phyloP scores from a whole-genome alignment of 140 eudicot species.

The Bidens hawaiensis region DNA sequence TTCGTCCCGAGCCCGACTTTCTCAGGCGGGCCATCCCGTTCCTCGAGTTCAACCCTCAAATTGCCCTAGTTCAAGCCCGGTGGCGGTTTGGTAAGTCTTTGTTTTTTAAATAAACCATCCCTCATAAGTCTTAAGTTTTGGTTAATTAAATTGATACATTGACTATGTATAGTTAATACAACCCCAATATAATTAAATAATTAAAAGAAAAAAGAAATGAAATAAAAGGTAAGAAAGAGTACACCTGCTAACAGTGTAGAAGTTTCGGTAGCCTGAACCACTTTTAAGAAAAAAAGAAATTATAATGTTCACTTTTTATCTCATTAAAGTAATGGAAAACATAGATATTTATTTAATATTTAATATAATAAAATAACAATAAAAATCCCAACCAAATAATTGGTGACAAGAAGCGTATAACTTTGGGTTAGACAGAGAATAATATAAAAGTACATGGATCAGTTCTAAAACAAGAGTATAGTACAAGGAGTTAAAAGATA shows the following conservation, averaged over 20 bases:
- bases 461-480: slow-evolving; percentile 16
- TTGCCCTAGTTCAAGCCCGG: slow-evolving; percentile 81
- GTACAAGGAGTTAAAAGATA: slow-evolving; percentile 27
- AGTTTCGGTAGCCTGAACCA: slow-evolving; percentile 25
- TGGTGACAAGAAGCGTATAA: slow-evolving; percentile 1
- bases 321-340: neutral
- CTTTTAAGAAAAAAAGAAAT: slow-evolving; percentile 4
- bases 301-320: neutral
- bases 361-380: neutral
- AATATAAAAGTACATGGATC: slow-evolving; percentile 23
- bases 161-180: neutral
- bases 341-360: neutral
- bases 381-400: neutral
- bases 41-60: slow-evolving; percentile 57
- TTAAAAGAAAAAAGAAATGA: neutral
- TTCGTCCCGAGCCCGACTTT: slow-evolving; percentile 83
- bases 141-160: neutral
- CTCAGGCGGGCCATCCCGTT: slow-evolving; percentile 76
- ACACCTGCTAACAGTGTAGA: slow-evolving; percentile 11
- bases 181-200: neutral
- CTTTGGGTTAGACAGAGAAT: slow-evolving; percentile 9
- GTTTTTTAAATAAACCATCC: neutral
- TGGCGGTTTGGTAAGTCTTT: slow-evolving; percentile 77
- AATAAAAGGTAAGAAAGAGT: neutral
- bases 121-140: neutral